Conservation (phyloP, 805 yeast species). For the Nadsonia fulvescens region DNA sequence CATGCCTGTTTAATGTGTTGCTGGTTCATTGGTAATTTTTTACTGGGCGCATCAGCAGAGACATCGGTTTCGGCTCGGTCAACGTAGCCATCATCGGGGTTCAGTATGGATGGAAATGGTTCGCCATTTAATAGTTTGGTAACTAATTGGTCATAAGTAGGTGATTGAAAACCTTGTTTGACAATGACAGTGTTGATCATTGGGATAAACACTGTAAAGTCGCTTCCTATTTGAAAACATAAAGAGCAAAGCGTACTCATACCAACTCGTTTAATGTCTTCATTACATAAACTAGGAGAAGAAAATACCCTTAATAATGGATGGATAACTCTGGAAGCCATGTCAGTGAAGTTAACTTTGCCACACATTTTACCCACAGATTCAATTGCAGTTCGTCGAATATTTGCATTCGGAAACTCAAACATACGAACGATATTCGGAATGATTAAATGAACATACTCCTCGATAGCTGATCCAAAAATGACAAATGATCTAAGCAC, state of each 20-base stretch:
- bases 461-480: conserved; percentile 78
- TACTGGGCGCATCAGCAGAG: conserved; percentile 45
- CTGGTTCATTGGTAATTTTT: conserved; percentile 56
- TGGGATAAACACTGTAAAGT: conserved; percentile 74
- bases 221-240: conserved; percentile 64
- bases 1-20: conserved; percentile 58
- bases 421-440: conserved; percentile 72
- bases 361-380: conserved; percentile 69
- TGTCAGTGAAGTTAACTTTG: conserved; percentile 56
- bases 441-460: conserved; percentile 69
- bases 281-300: conserved; percentile 20
- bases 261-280: conserved; percentile 44
- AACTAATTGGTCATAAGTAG: conserved; percentile 66
- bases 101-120: conserved; percentile 62
- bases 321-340: conserved; percentile 81
- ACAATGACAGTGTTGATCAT: conserved; percentile 46
- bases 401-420: conserved; percentile 42
- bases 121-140: conserved; percentile 65
- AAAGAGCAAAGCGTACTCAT: conserved; percentile 64
- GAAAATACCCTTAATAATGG: conserved; percentile 58
- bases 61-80: conserved; percentile 31
- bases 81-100: conserved; percentile 27
- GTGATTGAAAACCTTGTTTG: conserved; percentile 45
- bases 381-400: conserved; percentile 59
- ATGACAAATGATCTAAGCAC: conserved; percentile 70